A percentile compares a stretch with the other conserved stretches of the same genome.
Evolutionary conservation across 805 yeast species (phyloP).

Genomic region (Starmerella lactis-condensi): DNA sequence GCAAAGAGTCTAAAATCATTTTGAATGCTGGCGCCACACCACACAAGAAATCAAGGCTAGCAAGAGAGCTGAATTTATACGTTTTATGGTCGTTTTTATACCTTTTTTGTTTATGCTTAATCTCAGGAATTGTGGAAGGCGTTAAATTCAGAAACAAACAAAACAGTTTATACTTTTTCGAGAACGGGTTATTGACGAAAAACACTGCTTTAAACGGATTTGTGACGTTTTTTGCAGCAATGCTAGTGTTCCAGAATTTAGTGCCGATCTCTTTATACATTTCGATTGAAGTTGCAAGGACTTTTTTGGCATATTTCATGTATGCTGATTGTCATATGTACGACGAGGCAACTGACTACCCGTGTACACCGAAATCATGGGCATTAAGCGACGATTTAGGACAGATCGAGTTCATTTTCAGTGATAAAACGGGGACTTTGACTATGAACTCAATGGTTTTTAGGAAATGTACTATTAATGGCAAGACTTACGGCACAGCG

Average conservation of each 20-base stretch:
- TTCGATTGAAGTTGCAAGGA: slow-evolving; percentile 61
- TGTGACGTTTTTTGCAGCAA: slow-evolving; percentile 49
- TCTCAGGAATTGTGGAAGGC: slow-evolving; percentile 56
- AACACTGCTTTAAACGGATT: slow-evolving; percentile 47
- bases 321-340: slow-evolving; percentile 54
- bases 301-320: slow-evolving; percentile 58
- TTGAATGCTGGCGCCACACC: slow-evolving; percentile 65
- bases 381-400: slow-evolving; percentile 69
- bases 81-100: slow-evolving; percentile 45
- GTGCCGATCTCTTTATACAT: slow-evolving; percentile 68
- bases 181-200: slow-evolving; percentile 41
- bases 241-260: slow-evolving; percentile 56
- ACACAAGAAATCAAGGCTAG: slow-evolving; percentile 45
- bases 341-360: slow-evolving; percentile 48
- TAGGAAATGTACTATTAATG: slow-evolving; percentile 53
- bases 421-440: slow-evolving; percentile 71
- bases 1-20: slow-evolving; percentile 58
- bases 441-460: slow-evolving; percentile 75
- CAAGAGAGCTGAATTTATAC: slow-evolving; percentile 46
- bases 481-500: slow-evolving; percentile 51
- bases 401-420: slow-evolving; percentile 62
- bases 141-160: slow-evolving; percentile 30
- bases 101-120: slow-evolving; percentile 46
- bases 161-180: slow-evolving; percentile 38
- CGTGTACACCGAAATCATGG: slow-evolving; percentile 71